phyloP scores from a whole-genome alignment of 352 stramenopile species.

The Phytophthora ohioensis region DNA sequence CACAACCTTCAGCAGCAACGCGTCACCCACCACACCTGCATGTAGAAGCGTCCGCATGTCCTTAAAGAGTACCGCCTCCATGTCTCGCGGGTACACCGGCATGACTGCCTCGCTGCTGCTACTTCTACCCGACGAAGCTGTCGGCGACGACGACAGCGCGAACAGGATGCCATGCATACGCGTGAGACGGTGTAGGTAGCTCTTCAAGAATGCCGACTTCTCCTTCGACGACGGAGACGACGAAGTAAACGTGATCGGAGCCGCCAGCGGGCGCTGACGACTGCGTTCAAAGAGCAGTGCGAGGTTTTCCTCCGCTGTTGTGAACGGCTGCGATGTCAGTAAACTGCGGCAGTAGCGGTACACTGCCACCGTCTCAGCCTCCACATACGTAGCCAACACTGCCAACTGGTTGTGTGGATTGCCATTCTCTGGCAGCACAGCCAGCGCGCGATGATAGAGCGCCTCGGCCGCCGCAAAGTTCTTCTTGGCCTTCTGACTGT shows the following conservation, averaged over 20 bases:
- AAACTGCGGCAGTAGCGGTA: conserved; percentile 92
- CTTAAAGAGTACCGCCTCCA: conserved; percentile 71
- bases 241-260: conserved; percentile 48
- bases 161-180: conserved; percentile 90
- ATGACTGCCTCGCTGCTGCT: conserved; percentile 15
- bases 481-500: conserved; percentile 88
- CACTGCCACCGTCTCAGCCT: conserved; percentile 91
- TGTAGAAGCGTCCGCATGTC: conserved; percentile 67
- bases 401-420: conserved; percentile 90
- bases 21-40: conserved; percentile 72
- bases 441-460: conserved; percentile 79
- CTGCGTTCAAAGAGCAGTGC: conserved; percentile 90
- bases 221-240: conserved; percentile 65
- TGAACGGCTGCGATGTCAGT: conserved; percentile 86
- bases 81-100: conserved; percentile 66
- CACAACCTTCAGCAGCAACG: conserved; percentile 81
- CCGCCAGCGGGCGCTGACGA: conserved; percentile 70
- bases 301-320: conserved; percentile 90
- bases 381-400: conserved; percentile 87
- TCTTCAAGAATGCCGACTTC: conserved; percentile 89
- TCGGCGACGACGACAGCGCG: conserved; percentile 48
- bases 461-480: conserved; percentile 77
- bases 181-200: conserved; percentile 87
- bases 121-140: conserved; percentile 17
- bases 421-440: conserved; percentile 77